Evolutionary conservation across 352 stramenopile species (phyloP), one percentile per base, ranked within the genome.

Genomic region (Globisporangium uncinulatum): DNA sequence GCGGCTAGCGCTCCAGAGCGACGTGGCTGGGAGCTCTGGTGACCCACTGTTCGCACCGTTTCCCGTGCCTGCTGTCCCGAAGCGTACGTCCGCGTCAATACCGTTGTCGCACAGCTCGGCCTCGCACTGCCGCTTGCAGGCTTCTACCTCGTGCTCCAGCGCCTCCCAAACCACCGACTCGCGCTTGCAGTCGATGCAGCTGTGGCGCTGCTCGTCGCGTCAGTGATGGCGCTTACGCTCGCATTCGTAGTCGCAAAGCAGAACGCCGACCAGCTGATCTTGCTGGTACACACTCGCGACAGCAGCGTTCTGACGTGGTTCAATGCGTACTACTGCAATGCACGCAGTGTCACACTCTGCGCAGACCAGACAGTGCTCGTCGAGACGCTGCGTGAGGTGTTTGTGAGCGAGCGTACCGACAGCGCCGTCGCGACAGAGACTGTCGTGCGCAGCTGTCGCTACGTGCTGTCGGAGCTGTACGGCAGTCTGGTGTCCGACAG

Each of bases 261-360:
- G 6, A 37, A 31, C 29, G 50, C 44, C 0, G 31, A 48, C 11
- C 36, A 50, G 21, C 39, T 43, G 36, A 24, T 20, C 2, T n/a
- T 29, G 3, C 3, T 34, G 4, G n/a, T 56, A 3, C 17, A 46
- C 6, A 43, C 46, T 4, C 36, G 21, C 14, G 48, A 52, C 15
- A 3, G 24, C 19, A 47, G 14, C 31, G 14, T 52, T 13, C 7
- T 42, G 8, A 15, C 41, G n/a, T 8, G 15, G 31, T 51, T 56
- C 31, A 56, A 46, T 20, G 39, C 29, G 15, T 56, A 46, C 48
- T 62, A 62, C 41, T 62, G 56, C 24, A 36, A 2, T 17, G 48
- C 41, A 9, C 48, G 56, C 11, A 19, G 21, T 11, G 41, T 21
- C 20, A 13, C 29, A 48, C 41, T 57, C 29, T 62, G 56, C 31